Base-by-base conservation (phyloP, 2,329 filamentous ascomycete species). In the Monilinia vaccinii-corymbosi region DNA sequence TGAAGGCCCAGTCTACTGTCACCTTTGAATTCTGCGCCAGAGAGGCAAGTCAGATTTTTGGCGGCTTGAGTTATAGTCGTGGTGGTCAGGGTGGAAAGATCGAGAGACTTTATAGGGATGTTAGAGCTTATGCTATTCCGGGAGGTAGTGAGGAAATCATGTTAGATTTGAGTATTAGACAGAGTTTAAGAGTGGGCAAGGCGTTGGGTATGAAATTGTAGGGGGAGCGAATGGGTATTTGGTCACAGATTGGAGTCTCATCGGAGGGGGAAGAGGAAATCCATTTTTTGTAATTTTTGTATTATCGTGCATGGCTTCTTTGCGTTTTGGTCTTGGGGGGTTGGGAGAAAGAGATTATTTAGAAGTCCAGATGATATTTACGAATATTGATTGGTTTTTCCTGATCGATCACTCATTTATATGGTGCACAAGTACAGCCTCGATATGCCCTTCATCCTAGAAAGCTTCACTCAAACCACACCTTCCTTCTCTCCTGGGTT, bases 121-220 rank as follows among this genome's bases (percentile, higher is more conserved):
- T 97, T 18, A 83, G 94, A 68, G 94, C 94, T 0, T 97, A 99
- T 74, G 93, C 94, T 64, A 93, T 99, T 68, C 94, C 94, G 3
- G 94, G 94, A 70, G 94, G 94, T 28, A 91, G 86, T 66, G 93
- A 99, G 78, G 94, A 99, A 81, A 99, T 99, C 66, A 99, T 99
- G 94, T 78, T 97, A 66, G 94, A 99, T 74, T 75, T 99, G 71
- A 96, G 90, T 76, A 96, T 99, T 74, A 82, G 93, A 68, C 92
- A 97, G 80, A 88, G 87, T 64, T 74, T 96, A 79, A 86, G 84
- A 73, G 94, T 99, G 59, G 89, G 91, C 68, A 87, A 97, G 81
- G 86, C 86, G 64, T 79, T 96, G 73, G 94, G 94, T 11, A 97
- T 97, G 93, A 99, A 97, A 82, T 73, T 99, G 74, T 97, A 70